Evolutionary conservation across 1,284 basidiomycete species (phyloP), one percentile per base, ranked within the genome.

Genomic region (Austroboletus novae-zelandiae): DNA sequence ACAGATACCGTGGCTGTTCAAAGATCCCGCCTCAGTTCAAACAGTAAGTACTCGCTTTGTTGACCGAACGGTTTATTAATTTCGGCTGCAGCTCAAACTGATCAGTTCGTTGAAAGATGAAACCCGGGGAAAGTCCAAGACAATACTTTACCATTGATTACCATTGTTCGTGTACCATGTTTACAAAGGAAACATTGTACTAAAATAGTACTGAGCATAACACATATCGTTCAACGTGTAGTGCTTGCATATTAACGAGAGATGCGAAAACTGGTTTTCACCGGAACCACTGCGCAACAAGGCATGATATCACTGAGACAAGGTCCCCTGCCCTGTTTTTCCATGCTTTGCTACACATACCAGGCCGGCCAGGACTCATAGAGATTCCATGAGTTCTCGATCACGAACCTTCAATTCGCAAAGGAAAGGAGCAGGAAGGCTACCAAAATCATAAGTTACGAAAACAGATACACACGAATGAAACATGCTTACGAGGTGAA

Each of bases 401-500:
- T 50, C 50, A 18, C 50, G 34, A 39, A 51, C 23, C 25, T 43
- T 35, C 35, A 51, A 20, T 40, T 51, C 30, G 23, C 50, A 51
- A 27, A 27, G 27, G 31, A 51, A 51, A 29, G 48, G 48, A 5
- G 37, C 35, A 9, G 35, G 35, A 4, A n/a, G 35, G 4, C 35
- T 37, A 9, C 17, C 9, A 18, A 37, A 37, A 37, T 7, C 35
- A n/a, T n/a, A 18, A n/a, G 9, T 37, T 37, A 34, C n/a, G 8
- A n/a, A n/a, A n/a, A 2, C 8, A 36, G 35, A 14, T 36, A 8
- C 17, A 18, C 9, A 9, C 6, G 9, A 17, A 37, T n/a, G 35
- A 37, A 37, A 18, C n/a, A 17, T 18, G 35, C 35, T 37, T 18
- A 52, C 53, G 53, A 54, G 18, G 53, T 54, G 15, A 54, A 54